Percentiles rank a stretch among this genome's conserved stretches.
Conservation (phyloP, 2,329 filamentous ascomycete genomes). For the Pezicula radicicola region DNA sequence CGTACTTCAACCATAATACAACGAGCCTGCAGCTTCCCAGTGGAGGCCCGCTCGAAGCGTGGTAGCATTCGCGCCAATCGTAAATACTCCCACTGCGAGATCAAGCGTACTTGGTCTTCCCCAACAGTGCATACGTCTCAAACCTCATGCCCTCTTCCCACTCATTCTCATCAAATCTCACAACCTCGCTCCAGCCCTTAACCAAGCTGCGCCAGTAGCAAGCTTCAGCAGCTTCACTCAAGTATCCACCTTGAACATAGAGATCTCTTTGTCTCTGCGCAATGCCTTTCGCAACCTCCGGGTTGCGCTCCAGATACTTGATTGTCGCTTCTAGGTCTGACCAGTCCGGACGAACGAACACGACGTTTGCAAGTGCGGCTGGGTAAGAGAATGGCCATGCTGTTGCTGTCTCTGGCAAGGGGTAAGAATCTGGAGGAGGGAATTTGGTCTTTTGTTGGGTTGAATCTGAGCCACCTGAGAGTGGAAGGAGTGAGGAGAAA, state of each 20-base stretch:
- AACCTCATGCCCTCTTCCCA: background rate
- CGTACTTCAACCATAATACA: too few species aligned
- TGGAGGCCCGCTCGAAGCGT: too few species aligned
- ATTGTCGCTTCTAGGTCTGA: slow-evolving; percentile 42
- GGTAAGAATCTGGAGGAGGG: background rate
- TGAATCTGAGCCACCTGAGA: background rate
- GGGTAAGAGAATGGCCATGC: slow-evolving; percentile 33
- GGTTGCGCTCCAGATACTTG: slow-evolving; percentile 46
- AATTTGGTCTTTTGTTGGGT: background rate
- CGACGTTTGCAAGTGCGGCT: slow-evolving; percentile 36
- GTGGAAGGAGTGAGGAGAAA: slow-evolving; percentile 28
- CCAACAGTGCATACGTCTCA: background rate
- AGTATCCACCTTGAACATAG: slow-evolving; percentile 40
- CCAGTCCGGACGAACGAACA: slow-evolving; percentile 46
- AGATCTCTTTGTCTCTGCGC: slow-evolving; percentile 39
- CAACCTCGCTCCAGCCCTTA: slow-evolving; percentile 35
- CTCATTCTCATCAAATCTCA: background rate
- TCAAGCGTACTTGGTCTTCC: too few species aligned
- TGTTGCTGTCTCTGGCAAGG: background rate
- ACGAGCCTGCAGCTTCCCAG: too few species aligned
- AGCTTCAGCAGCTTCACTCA: slow-evolving; percentile 43
- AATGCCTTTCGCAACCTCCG: slow-evolving; percentile 38
- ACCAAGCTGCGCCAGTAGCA: slow-evolving; percentile 48
- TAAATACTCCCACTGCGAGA: too few species aligned
- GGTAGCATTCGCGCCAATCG: too few species aligned